phyloP scores from a whole-genome alignment of 73 alveolate species.

The Paramecium pentaurelia region DNA sequence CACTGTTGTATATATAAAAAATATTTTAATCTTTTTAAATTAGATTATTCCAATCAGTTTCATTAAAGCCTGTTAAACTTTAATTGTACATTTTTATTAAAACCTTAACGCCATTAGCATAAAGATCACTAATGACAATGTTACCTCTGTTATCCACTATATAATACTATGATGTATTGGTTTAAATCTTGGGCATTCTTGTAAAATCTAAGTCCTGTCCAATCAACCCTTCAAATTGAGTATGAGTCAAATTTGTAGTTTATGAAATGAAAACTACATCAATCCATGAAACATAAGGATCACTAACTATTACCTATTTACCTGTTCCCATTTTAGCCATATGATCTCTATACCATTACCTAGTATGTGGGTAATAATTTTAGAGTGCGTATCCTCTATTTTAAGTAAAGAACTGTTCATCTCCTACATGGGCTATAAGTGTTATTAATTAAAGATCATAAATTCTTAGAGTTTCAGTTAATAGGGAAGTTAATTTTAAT shows the following conservation, averaged over 20 bases:
- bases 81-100: neutral
- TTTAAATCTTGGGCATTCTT: neutral
- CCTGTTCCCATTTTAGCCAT: neutral
- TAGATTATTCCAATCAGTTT: neutral
- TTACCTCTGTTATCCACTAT: neutral
- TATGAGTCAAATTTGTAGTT: neutral
- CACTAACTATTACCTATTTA: neutral
- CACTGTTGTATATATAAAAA: neutral
- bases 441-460: neutral
- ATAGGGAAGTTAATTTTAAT: neutral
- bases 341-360: slow-evolving; percentile 32
- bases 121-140: neutral
- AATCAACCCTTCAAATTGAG: neutral
- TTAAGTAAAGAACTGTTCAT: neutral
- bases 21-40: neutral
- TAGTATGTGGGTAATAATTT: neutral
- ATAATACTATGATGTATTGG: neutral
- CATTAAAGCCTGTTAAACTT: neutral
- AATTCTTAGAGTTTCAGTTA: neutral
- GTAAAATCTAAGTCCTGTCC: neutral
- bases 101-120: neutral
- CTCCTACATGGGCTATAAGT: neutral
- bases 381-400: neutral
- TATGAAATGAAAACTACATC: neutral
- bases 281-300: slow-evolving; percentile 14